Evolutionary conservation across 768 basidiomycete species (phyloP).

Genomic region (Gyrodon lividus): DNA sequence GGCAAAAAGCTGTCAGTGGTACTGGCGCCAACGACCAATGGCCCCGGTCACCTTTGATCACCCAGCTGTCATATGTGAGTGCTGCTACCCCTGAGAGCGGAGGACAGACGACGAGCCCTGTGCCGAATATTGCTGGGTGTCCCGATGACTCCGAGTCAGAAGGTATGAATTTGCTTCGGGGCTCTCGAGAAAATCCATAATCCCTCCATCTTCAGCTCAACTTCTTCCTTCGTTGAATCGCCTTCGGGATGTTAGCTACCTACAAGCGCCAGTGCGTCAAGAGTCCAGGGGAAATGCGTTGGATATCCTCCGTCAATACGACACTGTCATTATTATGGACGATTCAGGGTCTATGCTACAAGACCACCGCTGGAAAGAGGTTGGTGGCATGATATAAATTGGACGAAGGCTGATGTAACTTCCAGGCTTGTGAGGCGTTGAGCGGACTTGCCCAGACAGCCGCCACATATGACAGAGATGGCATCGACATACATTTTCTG

Average conservation of each 20-base stretch:
- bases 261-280: slow-evolving; percentile 24
- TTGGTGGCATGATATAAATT: slow-evolving; percentile 12
- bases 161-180: slow-evolving; percentile 20
- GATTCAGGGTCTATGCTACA: slow-evolving; percentile 57
- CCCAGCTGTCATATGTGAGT: slow-evolving; percentile 26
- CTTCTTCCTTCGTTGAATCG: slow-evolving; percentile 11
- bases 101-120: neutral
- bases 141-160: too few relatives aligned
- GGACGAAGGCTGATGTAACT: neutral
- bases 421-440: slow-evolving; percentile 25
- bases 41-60: too few relatives aligned
- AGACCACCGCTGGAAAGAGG: slow-evolving; percentile 50
- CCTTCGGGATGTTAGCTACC: slow-evolving; percentile 21
- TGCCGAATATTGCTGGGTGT: slow-evolving; percentile 6
- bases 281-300: slow-evolving; percentile 30
- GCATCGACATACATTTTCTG: slow-evolving; percentile 63
- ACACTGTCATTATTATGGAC: slow-evolving; percentile 60
- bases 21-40: too few relatives aligned
- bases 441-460: slow-evolving; percentile 49
- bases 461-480: slow-evolving; percentile 50
- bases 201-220: slow-evolving; percentile 22
- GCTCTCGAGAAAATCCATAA: slow-evolving; percentile 24
- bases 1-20: neutral
- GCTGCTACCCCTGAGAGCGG: slow-evolving; percentile 1
- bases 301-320: slow-evolving; percentile 43